These are phyloP conservation scores for Ogataea nitratoaversa DNA, from an alignment of 805 yeast species.

Conservation along the genomic window DNA sequence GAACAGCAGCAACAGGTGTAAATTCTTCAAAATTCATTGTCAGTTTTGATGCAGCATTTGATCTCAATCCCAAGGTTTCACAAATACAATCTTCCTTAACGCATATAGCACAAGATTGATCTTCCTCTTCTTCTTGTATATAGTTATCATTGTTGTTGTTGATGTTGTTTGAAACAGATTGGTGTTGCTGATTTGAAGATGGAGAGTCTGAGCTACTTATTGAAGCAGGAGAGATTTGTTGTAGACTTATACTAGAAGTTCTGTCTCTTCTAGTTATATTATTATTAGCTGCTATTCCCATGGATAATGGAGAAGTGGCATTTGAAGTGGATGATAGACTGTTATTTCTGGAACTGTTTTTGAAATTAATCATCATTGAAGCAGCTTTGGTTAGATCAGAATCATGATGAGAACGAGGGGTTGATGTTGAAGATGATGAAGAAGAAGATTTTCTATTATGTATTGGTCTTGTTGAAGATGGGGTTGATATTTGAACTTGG, in stretches of 20 bases:
- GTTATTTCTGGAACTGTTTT: slow-evolving; percentile 23
- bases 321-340: slow-evolving; percentile 18
- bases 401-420: slow-evolving; percentile 9
- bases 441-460: background rate
- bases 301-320: slow-evolving; percentile 16
- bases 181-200: slow-evolving; percentile 4
- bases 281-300: slow-evolving; percentile 1
- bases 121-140: slow-evolving; percentile 27
- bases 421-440: slow-evolving; percentile 4
- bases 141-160: background rate
- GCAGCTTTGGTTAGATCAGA: slow-evolving; percentile 25
- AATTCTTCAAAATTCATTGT: slow-evolving; percentile 28
- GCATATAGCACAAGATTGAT: slow-evolving; percentile 59
- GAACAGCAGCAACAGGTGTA: slow-evolving; percentile 65
- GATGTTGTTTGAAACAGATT: background rate
- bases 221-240: slow-evolving; percentile 46
- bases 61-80: slow-evolving; percentile 45
- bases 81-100: slow-evolving; percentile 66
- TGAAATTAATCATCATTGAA: slow-evolving; percentile 27
- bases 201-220: slow-evolving; percentile 42
- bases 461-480: slow-evolving; percentile 3
- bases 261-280: slow-evolving; percentile 3
- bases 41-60: slow-evolving; percentile 2
- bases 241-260: slow-evolving; percentile 8
- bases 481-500: slow-evolving; percentile 1